phyloP scores from a whole-genome alignment of 345 rosid species.

The Gossypium arboreum region DNA sequence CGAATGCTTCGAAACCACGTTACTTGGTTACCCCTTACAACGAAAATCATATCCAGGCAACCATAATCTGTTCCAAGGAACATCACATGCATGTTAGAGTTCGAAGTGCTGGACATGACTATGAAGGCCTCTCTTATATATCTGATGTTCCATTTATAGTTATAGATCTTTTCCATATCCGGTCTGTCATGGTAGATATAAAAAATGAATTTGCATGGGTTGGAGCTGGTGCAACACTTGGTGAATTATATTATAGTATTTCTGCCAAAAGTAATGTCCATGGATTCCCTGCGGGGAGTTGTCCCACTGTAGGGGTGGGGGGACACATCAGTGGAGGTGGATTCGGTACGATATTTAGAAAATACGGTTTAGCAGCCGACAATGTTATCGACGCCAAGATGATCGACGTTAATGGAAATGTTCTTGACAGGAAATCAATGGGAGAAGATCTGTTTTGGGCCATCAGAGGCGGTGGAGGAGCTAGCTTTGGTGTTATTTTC shows the following conservation, averaged over 20 bases:
- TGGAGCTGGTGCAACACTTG: slow-evolving; percentile 2
- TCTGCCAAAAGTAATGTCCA: not conserved
- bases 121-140: slow-evolving; percentile 5
- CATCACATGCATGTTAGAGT: not conserved
- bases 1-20: not conserved
- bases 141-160: slow-evolving; percentile 10
- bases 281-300: slow-evolving; percentile 10
- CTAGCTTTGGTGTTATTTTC: slow-evolving; percentile 5
- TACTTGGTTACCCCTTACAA: not conserved
- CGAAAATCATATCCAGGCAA: slow-evolving; percentile 2
- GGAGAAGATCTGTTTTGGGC: slow-evolving; percentile 12
- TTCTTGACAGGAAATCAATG: slow-evolving; percentile 4
- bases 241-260: slow-evolving; percentile 2
- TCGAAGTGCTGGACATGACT: slow-evolving; percentile 9
- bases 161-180: not conserved
- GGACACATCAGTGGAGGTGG: slow-evolving; percentile 12
- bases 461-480: slow-evolving; percentile 10
- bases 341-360: slow-evolving; percentile 10
- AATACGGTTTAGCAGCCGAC: slow-evolving; percentile 3
- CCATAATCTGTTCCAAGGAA: slow-evolving; percentile 2
- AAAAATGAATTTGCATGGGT: not conserved
- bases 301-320: slow-evolving; percentile 13
- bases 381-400: slow-evolving; percentile 7
- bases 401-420: not conserved
- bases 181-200: not conserved